Conservation (phyloP, 148 eudicot genomes). For the Amaranthus cruentus region DNA sequence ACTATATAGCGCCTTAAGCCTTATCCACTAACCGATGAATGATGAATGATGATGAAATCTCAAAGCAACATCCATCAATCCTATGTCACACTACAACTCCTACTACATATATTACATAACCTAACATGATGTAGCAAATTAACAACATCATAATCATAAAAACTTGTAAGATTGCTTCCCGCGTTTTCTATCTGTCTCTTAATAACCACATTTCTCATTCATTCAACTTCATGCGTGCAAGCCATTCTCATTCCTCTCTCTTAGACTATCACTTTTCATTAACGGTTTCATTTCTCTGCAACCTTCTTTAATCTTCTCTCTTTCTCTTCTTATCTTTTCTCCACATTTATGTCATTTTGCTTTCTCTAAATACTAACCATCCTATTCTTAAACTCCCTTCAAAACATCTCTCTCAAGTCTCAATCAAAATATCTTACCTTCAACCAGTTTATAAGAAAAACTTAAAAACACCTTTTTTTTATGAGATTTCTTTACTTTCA, state of each 20-base stretch:
- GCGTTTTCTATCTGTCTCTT: slow-evolving; percentile 44
- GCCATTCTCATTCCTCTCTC: slow-evolving; percentile 40
- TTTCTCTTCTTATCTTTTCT: slow-evolving; percentile 15
- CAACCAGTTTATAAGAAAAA: neutral
- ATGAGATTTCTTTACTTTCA: slow-evolving; percentile 1
- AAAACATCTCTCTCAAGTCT: too few relatives aligned
- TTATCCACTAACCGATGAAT: too few relatives aligned
- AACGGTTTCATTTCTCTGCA: slow-evolving; percentile 50
- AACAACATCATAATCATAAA: neutral
- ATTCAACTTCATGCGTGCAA: slow-evolving; percentile 78
- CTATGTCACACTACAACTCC: too few relatives aligned
- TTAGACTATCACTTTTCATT: slow-evolving; percentile 22
- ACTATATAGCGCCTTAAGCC: too few relatives aligned
- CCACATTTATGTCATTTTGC: neutral
- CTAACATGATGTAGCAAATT: too few relatives aligned
- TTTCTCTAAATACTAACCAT: slow-evolving; percentile 12
- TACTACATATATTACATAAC: too few relatives aligned
- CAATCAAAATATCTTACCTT: neutral
- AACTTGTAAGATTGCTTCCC: slow-evolving; percentile 55
- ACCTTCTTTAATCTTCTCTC: slow-evolving; percentile 34
- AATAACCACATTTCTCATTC: slow-evolving; percentile 35
- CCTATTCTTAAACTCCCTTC: neutral
- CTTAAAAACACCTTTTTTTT: slow-evolving; percentile 21
- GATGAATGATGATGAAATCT: too few relatives aligned
- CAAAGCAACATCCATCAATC: too few relatives aligned